A percentile compares a stretch with the other conserved stretches of the same genome.
These are phyloP conservation scores for Tolypocladium inflatum DNA, from an alignment of 2,329 filamentous ascomycete genomes.

Conservation along the genomic window DNA sequence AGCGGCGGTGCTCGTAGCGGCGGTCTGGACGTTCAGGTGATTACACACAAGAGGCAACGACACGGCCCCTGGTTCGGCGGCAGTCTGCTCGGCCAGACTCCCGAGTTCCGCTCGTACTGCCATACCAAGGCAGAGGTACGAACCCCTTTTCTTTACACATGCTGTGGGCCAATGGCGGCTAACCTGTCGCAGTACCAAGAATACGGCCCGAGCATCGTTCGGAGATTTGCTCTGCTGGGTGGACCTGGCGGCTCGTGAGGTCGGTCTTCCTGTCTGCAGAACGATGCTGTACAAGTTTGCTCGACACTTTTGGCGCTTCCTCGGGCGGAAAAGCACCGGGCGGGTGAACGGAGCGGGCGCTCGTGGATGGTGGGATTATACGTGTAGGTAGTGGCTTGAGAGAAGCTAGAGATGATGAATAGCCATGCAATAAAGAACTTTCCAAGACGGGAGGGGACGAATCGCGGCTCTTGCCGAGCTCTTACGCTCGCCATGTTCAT, in stretches of 20 bases:
- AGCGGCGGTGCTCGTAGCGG: constrained; percentile 90
- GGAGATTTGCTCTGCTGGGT: constrained; percentile 86
- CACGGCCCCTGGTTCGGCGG: constrained; percentile 99
- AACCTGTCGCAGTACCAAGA: constrained; percentile 67
- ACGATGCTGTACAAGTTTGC: too few species aligned
- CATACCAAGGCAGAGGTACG: constrained; percentile 75
- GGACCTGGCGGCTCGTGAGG: constrained; percentile 72
- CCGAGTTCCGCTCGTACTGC: constrained; percentile 97
- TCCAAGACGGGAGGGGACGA: neutral
- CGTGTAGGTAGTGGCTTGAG: neutral
- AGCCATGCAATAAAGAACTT: neutral
- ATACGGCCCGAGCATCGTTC: constrained; percentile 89
- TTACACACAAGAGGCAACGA: constrained; percentile 93
- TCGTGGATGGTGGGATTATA: neutral
- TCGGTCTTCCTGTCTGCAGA: neutral
- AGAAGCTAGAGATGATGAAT: neutral
- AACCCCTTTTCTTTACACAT: neutral
- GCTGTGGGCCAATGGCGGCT: constrained; percentile 5
- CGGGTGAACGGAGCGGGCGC: neutral
- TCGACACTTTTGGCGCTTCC: neutral
- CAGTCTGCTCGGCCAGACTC: constrained; percentile 90
- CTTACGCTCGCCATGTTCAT: neutral
- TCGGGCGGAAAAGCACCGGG: neutral
- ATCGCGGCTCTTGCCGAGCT: neutral
- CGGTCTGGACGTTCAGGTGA: constrained; percentile 92